These are phyloP conservation scores for Starmerella kuoi DNA, from an alignment of 805 yeast genomes.

Conservation along the genomic window DNA sequence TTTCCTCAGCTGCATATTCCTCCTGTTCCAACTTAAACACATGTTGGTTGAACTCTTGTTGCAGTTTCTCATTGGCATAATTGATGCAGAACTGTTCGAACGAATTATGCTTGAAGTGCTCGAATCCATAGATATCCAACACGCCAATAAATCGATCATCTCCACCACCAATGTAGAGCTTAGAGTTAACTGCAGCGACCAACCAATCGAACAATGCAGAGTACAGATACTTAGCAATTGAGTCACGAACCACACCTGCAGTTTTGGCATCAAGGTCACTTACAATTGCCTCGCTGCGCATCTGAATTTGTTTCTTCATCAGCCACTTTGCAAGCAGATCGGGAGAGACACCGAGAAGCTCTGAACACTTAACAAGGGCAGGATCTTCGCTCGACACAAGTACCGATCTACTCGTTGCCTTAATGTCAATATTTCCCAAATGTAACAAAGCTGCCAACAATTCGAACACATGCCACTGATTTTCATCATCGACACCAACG, in stretches of 20 bases:
- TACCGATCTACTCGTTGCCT: conserved; percentile 76
- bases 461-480: conserved; percentile 59
- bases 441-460: conserved; percentile 81
- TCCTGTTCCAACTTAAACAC: conserved; percentile 95
- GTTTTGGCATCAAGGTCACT: conserved; percentile 72
- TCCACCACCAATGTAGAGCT: conserved; percentile 41
- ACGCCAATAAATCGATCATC: conserved; percentile 87
- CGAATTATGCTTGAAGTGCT: conserved; percentile 85
- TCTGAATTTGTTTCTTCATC: conserved; percentile 78
- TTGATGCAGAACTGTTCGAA: conserved; percentile 96
- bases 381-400: conserved; percentile 77
- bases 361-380: conserved; percentile 67
- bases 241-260: conserved; percentile 85
- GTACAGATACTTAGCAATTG: conserved; percentile 91
- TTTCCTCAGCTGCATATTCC: conserved; percentile 81
- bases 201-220: conserved; percentile 93
- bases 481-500: conserved; percentile 55
- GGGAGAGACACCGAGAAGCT: conserved; percentile 70
- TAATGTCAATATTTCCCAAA: conserved; percentile 81
- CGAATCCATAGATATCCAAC: conserved; percentile 93
- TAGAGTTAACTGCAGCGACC: conserved; percentile 68
- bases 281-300: conserved; percentile 84
- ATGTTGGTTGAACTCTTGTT: conserved; percentile 94
- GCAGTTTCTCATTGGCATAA: conserved; percentile 91
- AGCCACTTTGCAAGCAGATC: conserved; percentile 74